Percentiles rank a stretch among this genome's conserved stretches.
phyloP scores from a whole-genome alignment of 768 basidiomycete genomes.

The Solioccasus polychromus region DNA sequence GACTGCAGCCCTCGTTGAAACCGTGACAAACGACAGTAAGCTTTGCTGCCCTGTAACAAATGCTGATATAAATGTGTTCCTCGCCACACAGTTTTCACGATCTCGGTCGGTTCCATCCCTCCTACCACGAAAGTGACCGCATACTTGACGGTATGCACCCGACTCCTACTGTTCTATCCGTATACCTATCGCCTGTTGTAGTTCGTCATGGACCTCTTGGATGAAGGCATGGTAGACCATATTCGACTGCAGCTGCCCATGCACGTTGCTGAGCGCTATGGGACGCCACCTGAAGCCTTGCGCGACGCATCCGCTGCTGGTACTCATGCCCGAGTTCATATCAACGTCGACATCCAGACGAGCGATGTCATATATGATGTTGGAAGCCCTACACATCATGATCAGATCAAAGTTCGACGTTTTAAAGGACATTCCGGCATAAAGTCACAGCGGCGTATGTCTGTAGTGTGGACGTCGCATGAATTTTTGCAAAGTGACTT shows the following conservation, averaged over 20 bases:
- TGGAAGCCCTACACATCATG: slow-evolving; percentile 43
- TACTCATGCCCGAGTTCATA: slow-evolving; percentile 35
- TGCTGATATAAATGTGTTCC: not conserved
- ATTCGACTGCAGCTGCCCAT: slow-evolving; percentile 55
- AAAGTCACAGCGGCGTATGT: slow-evolving; percentile 40
- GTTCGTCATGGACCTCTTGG: slow-evolving; percentile 53
- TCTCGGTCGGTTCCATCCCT: slow-evolving; percentile 55
- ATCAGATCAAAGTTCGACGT: slow-evolving; percentile 33
- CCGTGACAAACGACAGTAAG: slow-evolving; percentile 52
- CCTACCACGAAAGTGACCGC: slow-evolving; percentile 38
- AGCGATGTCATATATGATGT: slow-evolving; percentile 41
- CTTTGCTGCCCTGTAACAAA: not conserved
- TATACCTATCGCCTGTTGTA: slow-evolving; percentile 14
- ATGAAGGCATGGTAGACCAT: slow-evolving; percentile 46
- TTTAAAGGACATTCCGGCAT: slow-evolving; percentile 36
- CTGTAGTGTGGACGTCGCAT: slow-evolving; percentile 38
- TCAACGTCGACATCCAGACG: slow-evolving; percentile 48
- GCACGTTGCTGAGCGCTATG: slow-evolving; percentile 51
- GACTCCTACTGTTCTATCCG: not conserved
- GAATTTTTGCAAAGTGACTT: slow-evolving; percentile 49
- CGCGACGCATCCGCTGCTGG: slow-evolving; percentile 28
- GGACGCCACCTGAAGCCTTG: slow-evolving; percentile 40
- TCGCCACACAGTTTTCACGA: slow-evolving; percentile 45
- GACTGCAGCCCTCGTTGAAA: slow-evolving; percentile 44
- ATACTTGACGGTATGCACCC: slow-evolving; percentile 39